Conservation (phyloP, 202 grass and related monocot species). For the Brachypodium distachyon region DNA sequence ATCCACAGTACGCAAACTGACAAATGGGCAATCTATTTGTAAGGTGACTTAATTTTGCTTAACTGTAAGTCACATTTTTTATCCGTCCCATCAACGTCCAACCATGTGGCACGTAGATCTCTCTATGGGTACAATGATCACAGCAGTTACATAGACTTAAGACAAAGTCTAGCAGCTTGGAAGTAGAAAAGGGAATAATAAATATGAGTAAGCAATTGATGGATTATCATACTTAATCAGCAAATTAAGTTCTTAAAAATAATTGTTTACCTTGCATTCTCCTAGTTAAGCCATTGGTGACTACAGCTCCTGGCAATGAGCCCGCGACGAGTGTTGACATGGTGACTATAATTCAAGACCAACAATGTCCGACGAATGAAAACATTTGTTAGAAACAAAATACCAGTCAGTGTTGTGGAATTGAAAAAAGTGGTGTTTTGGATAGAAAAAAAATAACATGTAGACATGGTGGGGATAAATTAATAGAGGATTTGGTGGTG, state of each 20-base stretch:
- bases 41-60: neutral
- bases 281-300: neutral
- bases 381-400: neutral
- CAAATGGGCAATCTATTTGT: neutral
- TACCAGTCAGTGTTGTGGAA: too few species aligned
- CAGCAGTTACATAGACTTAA: neutral
- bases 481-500: neutral
- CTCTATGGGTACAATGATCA: neutral
- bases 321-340: conserved; percentile 11
- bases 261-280: conserved; percentile 12
- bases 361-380: neutral
- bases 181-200: neutral
- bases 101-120: neutral
- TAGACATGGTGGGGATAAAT: neutral
- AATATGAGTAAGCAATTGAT: neutral
- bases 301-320: neutral
- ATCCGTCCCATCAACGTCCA: neutral
- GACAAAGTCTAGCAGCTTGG: neutral
- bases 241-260: neutral
- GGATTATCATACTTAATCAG: neutral
- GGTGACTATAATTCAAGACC: neutral
- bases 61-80: neutral
- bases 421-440: neutral
- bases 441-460: neutral
- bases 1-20: neutral